Conservation (phyloP, 192 early-diverging fungal species). For the Entomortierella parvispora region DNA sequence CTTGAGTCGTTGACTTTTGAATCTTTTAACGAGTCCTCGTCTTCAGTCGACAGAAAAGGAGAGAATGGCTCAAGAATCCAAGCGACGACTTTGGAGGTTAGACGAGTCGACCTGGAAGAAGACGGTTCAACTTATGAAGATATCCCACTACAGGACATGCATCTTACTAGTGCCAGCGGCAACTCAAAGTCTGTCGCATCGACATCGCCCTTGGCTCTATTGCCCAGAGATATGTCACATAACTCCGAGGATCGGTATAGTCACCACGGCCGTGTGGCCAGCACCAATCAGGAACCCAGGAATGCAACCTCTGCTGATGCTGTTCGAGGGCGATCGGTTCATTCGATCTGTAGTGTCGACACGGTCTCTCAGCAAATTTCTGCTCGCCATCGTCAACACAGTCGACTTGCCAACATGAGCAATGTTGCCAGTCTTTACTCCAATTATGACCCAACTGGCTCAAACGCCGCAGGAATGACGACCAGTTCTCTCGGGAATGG, state of each 20-base stretch:
- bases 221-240: no score
- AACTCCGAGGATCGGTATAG: slow-evolving; percentile 23
- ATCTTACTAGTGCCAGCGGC: background rate
- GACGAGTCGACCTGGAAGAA: background rate
- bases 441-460: background rate
- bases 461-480: no score
- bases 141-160: slow-evolving; percentile 21
- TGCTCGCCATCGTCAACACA: slow-evolving; percentile 31
- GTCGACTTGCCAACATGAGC: slow-evolving; percentile 15
- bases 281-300: slow-evolving; percentile 17
- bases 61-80: background rate
- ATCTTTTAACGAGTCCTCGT: background rate
- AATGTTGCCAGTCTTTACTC: slow-evolving; percentile 22
- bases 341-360: slow-evolving; percentile 39
- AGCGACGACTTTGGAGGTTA: background rate
- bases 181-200: background rate
- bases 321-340: slow-evolving; percentile 22
- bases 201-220: no score
- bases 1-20: background rate
- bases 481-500: no score
- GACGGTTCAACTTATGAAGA: slow-evolving; percentile 6
- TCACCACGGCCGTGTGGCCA: slow-evolving; percentile 15
- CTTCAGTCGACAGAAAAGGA: background rate
- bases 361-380: slow-evolving; percentile 40
- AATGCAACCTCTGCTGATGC: background rate